Conservation (phyloP, 2,329 filamentous ascomycete genomes). For the Ustulina deusta region DNA sequence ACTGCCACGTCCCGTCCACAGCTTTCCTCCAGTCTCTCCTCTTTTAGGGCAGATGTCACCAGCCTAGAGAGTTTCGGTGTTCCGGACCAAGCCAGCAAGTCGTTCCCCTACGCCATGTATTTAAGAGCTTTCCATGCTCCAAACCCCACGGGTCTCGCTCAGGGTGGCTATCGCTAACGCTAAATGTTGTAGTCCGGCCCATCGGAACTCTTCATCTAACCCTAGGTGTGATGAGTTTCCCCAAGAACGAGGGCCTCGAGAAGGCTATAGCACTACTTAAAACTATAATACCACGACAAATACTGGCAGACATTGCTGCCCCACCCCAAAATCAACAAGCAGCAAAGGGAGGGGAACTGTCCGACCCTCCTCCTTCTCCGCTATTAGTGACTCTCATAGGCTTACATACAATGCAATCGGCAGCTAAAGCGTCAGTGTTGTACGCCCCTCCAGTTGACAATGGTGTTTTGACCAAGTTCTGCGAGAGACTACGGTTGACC, state of each 20-base stretch:
- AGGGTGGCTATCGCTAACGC: conserved; percentile 16
- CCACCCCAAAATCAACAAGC: conserved; percentile 13
- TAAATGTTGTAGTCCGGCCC: conserved; percentile 66
- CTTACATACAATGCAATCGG: conserved; percentile 71
- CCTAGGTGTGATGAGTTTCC: conserved; percentile 84
- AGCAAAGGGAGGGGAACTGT: conserved; percentile 8
- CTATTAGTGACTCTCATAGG: conserved; percentile 64
- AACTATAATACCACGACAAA: conserved; percentile 54
- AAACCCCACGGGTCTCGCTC: background rate
- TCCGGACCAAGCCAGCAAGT: conserved; percentile 67
- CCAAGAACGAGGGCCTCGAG: conserved; percentile 59
- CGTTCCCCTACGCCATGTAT: background rate
- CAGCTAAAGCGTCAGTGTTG: conserved; percentile 69
- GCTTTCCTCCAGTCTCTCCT: conserved; percentile 70
- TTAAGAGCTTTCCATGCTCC: background rate
- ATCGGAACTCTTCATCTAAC: conserved; percentile 87
- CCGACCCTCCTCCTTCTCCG: conserved; percentile 27
- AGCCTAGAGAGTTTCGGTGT: conserved; percentile 61
- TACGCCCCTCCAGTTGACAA: conserved; percentile 72
- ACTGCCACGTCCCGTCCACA: conserved; percentile 71
- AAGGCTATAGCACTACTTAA: conserved; percentile 57
- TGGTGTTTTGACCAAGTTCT: conserved; percentile 67
- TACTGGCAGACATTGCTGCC: conserved; percentile 50
- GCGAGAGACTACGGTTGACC: conserved; percentile 62
- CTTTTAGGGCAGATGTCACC: conserved; percentile 71